Conservation (phyloP, 257 asterid species). For the Nicotiana paniculata region DNA sequence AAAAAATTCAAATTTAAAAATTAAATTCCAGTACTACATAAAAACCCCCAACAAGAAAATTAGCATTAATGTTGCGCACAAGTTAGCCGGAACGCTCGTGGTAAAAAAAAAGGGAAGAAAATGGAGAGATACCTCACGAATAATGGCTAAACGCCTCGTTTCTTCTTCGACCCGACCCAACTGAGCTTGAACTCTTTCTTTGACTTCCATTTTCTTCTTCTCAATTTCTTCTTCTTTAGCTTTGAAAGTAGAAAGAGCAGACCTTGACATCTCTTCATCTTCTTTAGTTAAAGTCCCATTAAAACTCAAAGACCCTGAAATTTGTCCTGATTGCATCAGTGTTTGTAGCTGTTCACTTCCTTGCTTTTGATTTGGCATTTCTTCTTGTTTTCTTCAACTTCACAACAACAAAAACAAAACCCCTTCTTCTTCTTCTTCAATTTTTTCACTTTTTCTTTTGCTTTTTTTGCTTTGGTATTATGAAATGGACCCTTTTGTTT, state of each 20-base stretch:
- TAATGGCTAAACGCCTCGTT: conserved; percentile 71
- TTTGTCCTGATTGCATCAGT: conserved; percentile 64
- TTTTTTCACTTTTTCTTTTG: conserved; percentile 13
- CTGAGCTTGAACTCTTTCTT: conserved; percentile 85
- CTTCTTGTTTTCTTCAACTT: conserved; percentile 20
- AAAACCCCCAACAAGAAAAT: neutral
- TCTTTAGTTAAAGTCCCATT: conserved; percentile 60
- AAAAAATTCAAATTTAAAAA: too few relatives aligned
- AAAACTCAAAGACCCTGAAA: conserved; percentile 78
- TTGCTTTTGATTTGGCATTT: conserved; percentile 58
- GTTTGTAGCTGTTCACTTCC: conserved; percentile 56
- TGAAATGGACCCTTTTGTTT: conserved; percentile 14
- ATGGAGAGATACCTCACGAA: conserved; percentile 61
- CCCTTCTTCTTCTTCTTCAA: conserved; percentile 13
- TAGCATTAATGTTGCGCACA: neutral
- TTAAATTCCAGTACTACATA: neutral
- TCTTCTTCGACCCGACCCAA: conserved; percentile 95
- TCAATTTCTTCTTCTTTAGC: conserved; percentile 99
- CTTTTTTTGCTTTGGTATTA: conserved; percentile 45
- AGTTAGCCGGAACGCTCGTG: too few relatives aligned
- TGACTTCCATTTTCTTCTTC: conserved; percentile 87
- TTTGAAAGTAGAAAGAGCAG: conserved; percentile 81
- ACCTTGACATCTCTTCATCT: conserved; percentile 89
- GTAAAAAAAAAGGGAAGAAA: neutral
- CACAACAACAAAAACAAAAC: neutral